Evolutionary conservation across 805 yeast species (phyloP).

Genomic region (Diddensiella santjacobensis): DNA sequence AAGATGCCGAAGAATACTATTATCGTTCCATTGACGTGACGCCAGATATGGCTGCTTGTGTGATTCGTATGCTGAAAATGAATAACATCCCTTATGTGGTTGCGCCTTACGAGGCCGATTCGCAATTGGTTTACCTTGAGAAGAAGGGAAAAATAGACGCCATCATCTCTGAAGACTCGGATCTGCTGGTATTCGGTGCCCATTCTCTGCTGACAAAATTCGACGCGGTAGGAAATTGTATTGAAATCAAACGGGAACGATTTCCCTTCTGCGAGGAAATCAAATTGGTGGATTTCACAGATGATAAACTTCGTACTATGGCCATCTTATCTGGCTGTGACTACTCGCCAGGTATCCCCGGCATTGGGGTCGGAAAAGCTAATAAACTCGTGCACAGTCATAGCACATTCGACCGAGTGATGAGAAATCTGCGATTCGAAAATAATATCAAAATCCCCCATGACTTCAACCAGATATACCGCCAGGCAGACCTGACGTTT

Average conservation of each 20-base stretch:
- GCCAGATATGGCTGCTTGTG: constrained; percentile 83
- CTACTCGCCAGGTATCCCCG: constrained; percentile 80
- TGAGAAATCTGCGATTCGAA: constrained; percentile 49
- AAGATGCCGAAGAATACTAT: constrained; percentile 61
- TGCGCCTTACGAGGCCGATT: constrained; percentile 98
- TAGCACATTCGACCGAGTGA: constrained; percentile 45
- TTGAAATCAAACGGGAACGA: constrained; percentile 59
- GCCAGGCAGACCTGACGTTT: constrained; percentile 73
- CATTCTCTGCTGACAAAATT: constrained; percentile 70
- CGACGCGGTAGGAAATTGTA: constrained; percentile 63
- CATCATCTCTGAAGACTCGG: constrained; percentile 91
- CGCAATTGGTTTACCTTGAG: constrained; percentile 91
- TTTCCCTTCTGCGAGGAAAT: constrained; percentile 47
- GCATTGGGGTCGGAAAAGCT: constrained; percentile 78
- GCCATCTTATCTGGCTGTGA: constrained; percentile 97
- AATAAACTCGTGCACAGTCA: constrained; percentile 52
- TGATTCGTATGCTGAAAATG: constrained; percentile 58
- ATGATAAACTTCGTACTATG: constrained; percentile 61
- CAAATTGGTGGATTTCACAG: constrained; percentile 48
- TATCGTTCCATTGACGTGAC: constrained; percentile 83
- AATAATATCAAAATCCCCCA: constrained; percentile 57
- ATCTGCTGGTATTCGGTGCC: constrained; percentile 85
- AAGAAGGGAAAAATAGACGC: constrained; percentile 72
- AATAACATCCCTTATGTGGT: constrained; percentile 68
- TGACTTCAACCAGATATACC: constrained; percentile 56